phyloP scores from a whole-genome alignment of 1,284 basidiomycete genomes.

The Athelia sp. region DNA sequence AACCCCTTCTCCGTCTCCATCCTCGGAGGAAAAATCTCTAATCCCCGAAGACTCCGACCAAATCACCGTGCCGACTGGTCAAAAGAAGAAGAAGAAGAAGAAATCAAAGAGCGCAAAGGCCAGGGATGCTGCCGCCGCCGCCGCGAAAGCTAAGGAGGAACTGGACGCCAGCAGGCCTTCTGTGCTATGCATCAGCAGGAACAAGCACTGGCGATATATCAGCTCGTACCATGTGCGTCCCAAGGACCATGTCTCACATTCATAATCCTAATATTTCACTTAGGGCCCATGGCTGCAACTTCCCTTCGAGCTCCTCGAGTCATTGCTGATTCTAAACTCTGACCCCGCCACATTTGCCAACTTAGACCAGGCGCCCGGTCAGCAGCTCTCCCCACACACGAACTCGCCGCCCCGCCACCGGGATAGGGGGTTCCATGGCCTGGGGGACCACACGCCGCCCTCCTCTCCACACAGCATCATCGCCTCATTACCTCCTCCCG shows the following conservation, averaged over 20 bases:
- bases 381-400: slow-evolving; percentile 22
- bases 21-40: slow-evolving; percentile 10
- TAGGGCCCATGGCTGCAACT: slow-evolving; percentile 85
- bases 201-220: slow-evolving; percentile 86
- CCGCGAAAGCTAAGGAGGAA: slow-evolving; percentile 16
- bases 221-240: slow-evolving; percentile 78
- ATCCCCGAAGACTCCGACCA: slow-evolving; percentile 8
- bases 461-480: slow-evolving; percentile 43
- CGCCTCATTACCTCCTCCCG: slow-evolving; percentile 31
- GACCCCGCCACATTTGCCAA: slow-evolving; percentile 60
- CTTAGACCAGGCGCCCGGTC: slow-evolving; percentile 35
- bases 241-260: slow-evolving; percentile 1
- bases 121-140: slow-evolving; percentile 31
- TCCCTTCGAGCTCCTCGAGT: slow-evolving; percentile 76
- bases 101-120: slow-evolving; percentile 52
- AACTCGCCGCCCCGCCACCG: slow-evolving; percentile 21
- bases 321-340: slow-evolving; percentile 66
- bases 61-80: slow-evolving; percentile 8
- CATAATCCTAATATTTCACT: slow-evolving; percentile 1
- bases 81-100: slow-evolving; percentile 76
- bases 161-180: slow-evolving; percentile 40
- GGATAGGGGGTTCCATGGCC: slow-evolving; percentile 36
- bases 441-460: slow-evolving; percentile 48
- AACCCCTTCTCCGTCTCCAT: slow-evolving; percentile 7
- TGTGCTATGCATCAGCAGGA: slow-evolving; percentile 75